These are phyloP conservation scores for Skeletonema menzelii DNA, from an alignment of 108 stramenopile species.

Conservation along the genomic window DNA sequence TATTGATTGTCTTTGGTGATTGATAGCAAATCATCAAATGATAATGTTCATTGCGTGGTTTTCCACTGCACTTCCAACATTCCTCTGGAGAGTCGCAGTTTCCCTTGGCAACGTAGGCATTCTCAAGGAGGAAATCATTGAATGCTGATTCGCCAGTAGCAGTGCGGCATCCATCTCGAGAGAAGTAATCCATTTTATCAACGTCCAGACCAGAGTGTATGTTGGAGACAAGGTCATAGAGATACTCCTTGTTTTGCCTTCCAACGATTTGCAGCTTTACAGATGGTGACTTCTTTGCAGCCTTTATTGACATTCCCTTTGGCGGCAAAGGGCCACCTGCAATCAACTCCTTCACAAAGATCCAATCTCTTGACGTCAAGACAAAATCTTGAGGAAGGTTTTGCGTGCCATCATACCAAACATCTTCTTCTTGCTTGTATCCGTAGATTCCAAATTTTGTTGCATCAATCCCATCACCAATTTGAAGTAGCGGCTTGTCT, in stretches of 20 bases:
- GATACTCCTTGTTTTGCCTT: slow-evolving; percentile 63
- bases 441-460: slow-evolving; percentile 55
- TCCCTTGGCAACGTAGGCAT: slow-evolving; percentile 73
- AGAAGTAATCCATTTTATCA: slow-evolving; percentile 95
- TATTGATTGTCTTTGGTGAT: slow-evolving; percentile 65
- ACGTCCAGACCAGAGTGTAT: slow-evolving; percentile 88
- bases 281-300: slow-evolving; percentile 5
- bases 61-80: slow-evolving; percentile 46
- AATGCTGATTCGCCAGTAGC: slow-evolving; percentile 32
- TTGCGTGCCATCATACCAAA: slow-evolving; percentile 17
- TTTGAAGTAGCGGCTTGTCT: slow-evolving; percentile 77
- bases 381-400: slow-evolving; percentile 42
- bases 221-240: slow-evolving; percentile 94
- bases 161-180: slow-evolving; percentile 68
- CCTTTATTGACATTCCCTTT: slow-evolving; percentile 33
- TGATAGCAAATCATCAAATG: slow-evolving; percentile 89
- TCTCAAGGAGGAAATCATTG: slow-evolving; percentile 64
- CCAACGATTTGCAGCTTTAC: slow-evolving; percentile 47
- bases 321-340: slow-evolving; percentile 41
- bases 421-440: not conserved
- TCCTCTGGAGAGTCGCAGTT: slow-evolving; percentile 46
- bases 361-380: slow-evolving; percentile 80
- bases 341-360: slow-evolving; percentile 89
- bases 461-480: slow-evolving; percentile 75
- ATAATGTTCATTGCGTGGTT: not conserved